Conservation (phyloP, 768 basidiomycete genomes). For the Psilocybe tampanensis region DNA sequence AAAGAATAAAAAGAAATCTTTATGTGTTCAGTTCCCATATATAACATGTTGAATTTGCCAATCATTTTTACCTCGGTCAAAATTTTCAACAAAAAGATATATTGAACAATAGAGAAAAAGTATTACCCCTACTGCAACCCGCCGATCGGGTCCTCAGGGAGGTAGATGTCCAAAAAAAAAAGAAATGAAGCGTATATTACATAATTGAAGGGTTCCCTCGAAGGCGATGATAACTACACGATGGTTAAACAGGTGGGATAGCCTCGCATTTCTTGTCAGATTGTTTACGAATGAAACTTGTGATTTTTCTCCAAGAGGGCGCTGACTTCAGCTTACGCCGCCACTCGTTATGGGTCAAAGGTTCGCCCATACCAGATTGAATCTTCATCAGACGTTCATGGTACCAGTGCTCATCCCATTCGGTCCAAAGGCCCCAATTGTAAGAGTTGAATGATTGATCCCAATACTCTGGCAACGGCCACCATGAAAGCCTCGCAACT, state of each 20-base stretch:
- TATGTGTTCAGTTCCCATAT: not conserved
- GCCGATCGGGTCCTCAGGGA: not conserved
- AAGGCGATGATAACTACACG: not conserved
- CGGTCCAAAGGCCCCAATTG: constrained; percentile 12
- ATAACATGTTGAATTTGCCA: not conserved
- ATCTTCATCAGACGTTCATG: not conserved
- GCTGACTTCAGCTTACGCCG: not conserved
- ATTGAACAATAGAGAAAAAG: not conserved
- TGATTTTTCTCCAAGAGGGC: not conserved
- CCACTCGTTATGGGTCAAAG: not conserved
- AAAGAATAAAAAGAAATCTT: not conserved
- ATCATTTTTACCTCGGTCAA: not conserved
- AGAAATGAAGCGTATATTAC: not conserved
- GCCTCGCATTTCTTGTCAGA: not conserved
- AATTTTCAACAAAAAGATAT: not conserved
- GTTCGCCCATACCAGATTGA: not conserved
- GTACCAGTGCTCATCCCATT: constrained; percentile 8
- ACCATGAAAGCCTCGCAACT: constrained; percentile 7
- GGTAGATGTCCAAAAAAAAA: no score
- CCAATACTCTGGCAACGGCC: constrained; percentile 6
- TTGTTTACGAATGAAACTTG: not conserved
- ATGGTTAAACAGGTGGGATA: not conserved
- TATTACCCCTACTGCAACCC: not conserved
- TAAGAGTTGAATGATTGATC: not conserved
- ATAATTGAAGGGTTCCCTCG: not conserved